These are phyloP conservation scores for Conidiobolus incongruus DNA, from an alignment of 371 early-diverging fungal genomes.

Conservation along the genomic window DNA sequence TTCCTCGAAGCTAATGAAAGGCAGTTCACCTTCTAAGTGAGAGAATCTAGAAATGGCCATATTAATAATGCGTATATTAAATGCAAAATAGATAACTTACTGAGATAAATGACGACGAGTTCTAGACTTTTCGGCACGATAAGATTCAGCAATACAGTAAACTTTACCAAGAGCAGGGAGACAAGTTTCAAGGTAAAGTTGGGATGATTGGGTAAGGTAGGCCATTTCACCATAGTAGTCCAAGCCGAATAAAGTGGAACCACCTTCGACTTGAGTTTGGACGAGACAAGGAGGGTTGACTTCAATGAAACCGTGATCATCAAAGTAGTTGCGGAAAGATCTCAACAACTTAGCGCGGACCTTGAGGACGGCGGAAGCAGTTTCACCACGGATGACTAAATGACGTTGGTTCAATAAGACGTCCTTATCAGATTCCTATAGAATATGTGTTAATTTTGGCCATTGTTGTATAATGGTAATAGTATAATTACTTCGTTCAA, in stretches of 20 bases:
- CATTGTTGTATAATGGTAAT: no score
- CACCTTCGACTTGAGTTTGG: conserved; percentile 99
- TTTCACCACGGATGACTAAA: conserved; percentile 90
- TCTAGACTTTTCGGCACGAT: conserved; percentile 98
- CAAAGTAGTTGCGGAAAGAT: conserved; percentile 91
- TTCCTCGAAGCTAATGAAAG: conserved; percentile 87
- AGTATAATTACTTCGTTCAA: conserved; percentile 29
- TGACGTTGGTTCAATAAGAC: conserved; percentile 89
- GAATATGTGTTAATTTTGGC: neutral
- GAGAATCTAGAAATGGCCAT: conserved; percentile 62
- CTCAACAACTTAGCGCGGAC: conserved; percentile 74
- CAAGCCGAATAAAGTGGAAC: conserved; percentile 90
- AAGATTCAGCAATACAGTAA: conserved; percentile 95
- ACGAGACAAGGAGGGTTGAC: conserved; percentile 99
- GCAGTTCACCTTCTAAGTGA: conserved; percentile 97
- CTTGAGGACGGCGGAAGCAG: conserved; percentile 70
- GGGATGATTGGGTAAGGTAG: conserved; percentile 98
- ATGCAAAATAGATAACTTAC: conserved; percentile 7
- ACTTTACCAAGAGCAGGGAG: conserved; percentile 92
- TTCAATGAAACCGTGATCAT: conserved; percentile 61
- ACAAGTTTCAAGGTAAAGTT: conserved; percentile 98
- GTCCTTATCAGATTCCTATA: conserved; percentile 66
- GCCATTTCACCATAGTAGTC: conserved; percentile 97
- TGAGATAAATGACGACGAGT: conserved; percentile 98
- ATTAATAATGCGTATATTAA: conserved; percentile 4